A percentile compares a stretch with the other conserved stretches of the same genome.
phyloP scores from a whole-genome alignment of 768 basidiomycete species.

The Xanthoconium stramineum region DNA sequence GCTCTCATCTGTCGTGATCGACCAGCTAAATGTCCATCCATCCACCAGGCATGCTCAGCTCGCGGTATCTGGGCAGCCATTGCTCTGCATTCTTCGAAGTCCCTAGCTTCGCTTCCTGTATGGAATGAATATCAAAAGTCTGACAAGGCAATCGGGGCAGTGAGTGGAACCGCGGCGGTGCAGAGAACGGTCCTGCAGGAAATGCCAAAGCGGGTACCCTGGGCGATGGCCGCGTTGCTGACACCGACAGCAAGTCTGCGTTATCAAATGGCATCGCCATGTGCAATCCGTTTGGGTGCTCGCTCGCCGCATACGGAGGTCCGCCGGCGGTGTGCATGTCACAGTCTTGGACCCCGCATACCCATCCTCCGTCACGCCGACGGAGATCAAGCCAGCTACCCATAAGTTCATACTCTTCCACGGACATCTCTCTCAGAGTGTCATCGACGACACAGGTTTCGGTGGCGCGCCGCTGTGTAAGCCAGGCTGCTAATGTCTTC shows the following conservation, averaged over 20 bases:
- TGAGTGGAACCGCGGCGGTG: constrained; percentile 20
- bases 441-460: constrained; percentile 28
- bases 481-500: constrained; percentile 33
- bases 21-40: constrained; percentile 34
- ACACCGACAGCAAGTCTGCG: constrained; percentile 15
- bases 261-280: constrained; percentile 27
- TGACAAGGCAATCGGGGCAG: constrained; percentile 26
- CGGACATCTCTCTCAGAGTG: constrained; percentile 33
- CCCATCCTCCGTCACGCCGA: constrained; percentile 22
- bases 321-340: constrained; percentile 32
- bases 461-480: constrained; percentile 36
- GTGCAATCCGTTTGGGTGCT: constrained; percentile 16
- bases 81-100: constrained; percentile 12
- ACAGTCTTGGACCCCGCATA: constrained; percentile 29
- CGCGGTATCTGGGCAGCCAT: constrained; percentile 21
- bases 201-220: constrained; percentile 6
- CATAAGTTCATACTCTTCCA: constrained; percentile 45
- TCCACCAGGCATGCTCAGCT: constrained; percentile 42
- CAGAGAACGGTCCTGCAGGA: constrained; percentile 13
- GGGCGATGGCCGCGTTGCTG: constrained; percentile 1
- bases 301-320: constrained; percentile 29
- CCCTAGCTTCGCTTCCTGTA: constrained; percentile 15
- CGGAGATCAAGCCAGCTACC: constrained; percentile 45
- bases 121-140: constrained; percentile 13
- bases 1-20: neutral